Conservation (phyloP, 2,329 filamentous ascomycete species). For the Triangularia verruculosa region DNA sequence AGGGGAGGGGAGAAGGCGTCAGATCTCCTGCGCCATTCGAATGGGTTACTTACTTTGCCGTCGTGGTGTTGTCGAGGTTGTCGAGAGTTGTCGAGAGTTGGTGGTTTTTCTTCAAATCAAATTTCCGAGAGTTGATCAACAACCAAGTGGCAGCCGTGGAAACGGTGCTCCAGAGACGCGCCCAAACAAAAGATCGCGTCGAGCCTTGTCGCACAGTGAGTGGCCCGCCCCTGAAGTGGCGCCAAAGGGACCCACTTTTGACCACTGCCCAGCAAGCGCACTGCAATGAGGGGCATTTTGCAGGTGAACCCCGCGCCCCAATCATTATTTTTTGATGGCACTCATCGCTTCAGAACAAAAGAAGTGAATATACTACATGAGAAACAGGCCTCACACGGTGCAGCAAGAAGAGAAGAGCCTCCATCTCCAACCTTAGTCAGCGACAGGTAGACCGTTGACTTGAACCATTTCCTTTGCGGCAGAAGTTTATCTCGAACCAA, state of each 20-base stretch:
- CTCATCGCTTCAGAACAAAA: neutral
- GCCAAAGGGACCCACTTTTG: conserved; percentile 8
- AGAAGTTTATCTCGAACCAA: neutral
- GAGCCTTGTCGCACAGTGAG: conserved; percentile 14
- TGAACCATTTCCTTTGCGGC: neutral
- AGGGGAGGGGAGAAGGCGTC: conserved; percentile 12
- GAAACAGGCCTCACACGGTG: neutral
- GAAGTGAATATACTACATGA: neutral
- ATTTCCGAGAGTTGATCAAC: conserved; percentile 25
- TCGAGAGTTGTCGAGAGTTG: neutral
- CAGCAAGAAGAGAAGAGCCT: neutral
- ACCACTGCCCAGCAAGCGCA: neutral
- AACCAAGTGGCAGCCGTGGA: conserved; percentile 19
- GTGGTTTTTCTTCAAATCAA: conserved; percentile 11
- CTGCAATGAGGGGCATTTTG: neutral
- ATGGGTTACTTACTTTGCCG: conserved; percentile 17
- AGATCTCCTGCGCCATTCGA: conserved; percentile 17
- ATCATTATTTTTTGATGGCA: neutral
- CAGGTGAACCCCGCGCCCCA: neutral
- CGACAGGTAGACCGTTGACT: neutral
- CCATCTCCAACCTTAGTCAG: neutral
- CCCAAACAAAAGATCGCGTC: conserved; percentile 23
- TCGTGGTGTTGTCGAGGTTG: too few species aligned
- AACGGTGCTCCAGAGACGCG: conserved; percentile 20
- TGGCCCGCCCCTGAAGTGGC: conserved; percentile 1